Evolutionary conservation across 345 rosid species (phyloP), one percentile per base, ranked within the genome.

Genomic region (Eucalyptus dawsonii): DNA sequence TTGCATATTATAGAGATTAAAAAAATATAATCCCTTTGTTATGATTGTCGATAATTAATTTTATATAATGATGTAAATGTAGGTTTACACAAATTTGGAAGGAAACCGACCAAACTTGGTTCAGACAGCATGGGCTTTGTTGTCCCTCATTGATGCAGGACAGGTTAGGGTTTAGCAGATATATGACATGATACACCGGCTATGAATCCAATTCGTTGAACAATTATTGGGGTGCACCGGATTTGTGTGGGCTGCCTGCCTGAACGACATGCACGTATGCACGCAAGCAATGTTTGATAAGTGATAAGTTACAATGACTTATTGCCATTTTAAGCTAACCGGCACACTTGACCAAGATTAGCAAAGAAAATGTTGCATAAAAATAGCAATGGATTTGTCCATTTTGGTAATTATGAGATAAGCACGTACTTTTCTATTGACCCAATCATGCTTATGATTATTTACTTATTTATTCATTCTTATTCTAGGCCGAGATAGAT

Each of bases 101-200:
- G 93, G 93, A 25, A 89, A 93, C 58, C 87, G 88, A 2, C 89
- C 94, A 62, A 95, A 93, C 88, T 87, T 94, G 76, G 96, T 94
- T n/a, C 94, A 94, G 4, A 93, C 96, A 87, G 91, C 94, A 6
- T 94, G 95, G 95, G 96, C 94, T 29, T 50, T 95, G 89, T 88
- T 94, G 87, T 87, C 93, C 40, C 91, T 95, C n/a, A 93, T 95
- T 65, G 87, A 53, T 54, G 93, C 92, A 47, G 95, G 95, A 72
- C 95, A 94, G 91, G 95, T 92, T 11, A 72, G 91, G 89, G 16
- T 76, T 76, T 21, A 37, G 47, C 7, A 22, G 13, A 76, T 11
- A 40, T 37, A 3, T 37, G 45, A 37, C 83, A 76, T 76, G 47
- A 37, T 11, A 11, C 27, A 37, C 21, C 14, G 9, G 47, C 83